A percentile compares a stretch with the other conserved stretches of the same genome.
Evolutionary conservation across 225 moss, liverwort and hornwort genomes (phyloP).

Genomic region (Bryoerythrophyllum caledonicum): DNA sequence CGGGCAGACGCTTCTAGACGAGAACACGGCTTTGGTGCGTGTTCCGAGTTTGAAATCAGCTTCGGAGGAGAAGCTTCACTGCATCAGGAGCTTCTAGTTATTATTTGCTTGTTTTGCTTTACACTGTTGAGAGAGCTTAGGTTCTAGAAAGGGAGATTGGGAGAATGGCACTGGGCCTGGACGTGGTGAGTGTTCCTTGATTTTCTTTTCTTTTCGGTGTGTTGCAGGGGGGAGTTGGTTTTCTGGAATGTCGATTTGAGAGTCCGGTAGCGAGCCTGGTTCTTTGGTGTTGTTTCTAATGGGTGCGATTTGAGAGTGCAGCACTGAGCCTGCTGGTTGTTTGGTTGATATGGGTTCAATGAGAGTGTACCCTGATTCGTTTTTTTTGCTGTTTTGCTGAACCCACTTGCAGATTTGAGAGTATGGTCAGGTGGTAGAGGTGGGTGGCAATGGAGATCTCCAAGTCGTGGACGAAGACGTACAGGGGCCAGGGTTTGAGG

Average conservation of each 20-base stretch:
- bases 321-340: conserved; percentile 9
- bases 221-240: neutral
- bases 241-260: neutral
- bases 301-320: neutral
- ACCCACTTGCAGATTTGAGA: too few relatives aligned
- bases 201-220: neutral
- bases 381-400: too few relatives aligned
- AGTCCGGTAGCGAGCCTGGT: neutral
- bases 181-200: too few relatives aligned
- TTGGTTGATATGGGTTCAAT: neutral
- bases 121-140: too few relatives aligned
- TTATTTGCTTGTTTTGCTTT: too few relatives aligned
- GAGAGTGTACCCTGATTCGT: neutral
- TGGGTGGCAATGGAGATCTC: conserved; percentile 27
- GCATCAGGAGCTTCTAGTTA: too few relatives aligned
- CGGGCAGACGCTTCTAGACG: too few relatives aligned
- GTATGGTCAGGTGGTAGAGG: neutral
- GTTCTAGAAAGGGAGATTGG: too few relatives aligned
- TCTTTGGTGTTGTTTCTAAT: neutral
- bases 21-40: too few relatives aligned
- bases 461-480: conserved; percentile 30
- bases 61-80: too few relatives aligned
- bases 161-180: too few relatives aligned
- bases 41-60: too few relatives aligned
- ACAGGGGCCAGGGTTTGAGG: conserved; percentile 24